Conservation (phyloP, 805 yeast species). For the Yamadazyma kitorensis region DNA sequence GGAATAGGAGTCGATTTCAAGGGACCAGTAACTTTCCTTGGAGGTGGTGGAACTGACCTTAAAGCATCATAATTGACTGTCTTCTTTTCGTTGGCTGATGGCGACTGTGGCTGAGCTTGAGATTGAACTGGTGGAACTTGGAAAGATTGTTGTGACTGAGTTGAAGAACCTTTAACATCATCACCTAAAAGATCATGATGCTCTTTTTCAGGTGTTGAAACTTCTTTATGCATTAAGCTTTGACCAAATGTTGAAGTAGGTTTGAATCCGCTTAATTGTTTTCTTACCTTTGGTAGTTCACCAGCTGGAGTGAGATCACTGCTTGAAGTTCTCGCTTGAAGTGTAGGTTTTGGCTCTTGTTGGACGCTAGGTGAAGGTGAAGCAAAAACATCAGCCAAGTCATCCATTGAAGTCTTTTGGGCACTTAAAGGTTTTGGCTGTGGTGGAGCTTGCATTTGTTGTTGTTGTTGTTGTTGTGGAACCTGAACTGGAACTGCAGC, state of each 20-base stretch:
- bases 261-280: slow-evolving; percentile 49
- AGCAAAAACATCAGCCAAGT: slow-evolving; percentile 53
- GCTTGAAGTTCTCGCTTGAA: slow-evolving; percentile 27
- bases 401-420: slow-evolving; percentile 59
- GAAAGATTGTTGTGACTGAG: slow-evolving; percentile 2
- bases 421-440: slow-evolving; percentile 12
- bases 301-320: slow-evolving; percentile 28
- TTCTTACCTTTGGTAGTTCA: slow-evolving; percentile 33
- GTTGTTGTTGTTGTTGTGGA: slow-evolving; percentile 2
- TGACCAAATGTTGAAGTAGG: slow-evolving; percentile 90
- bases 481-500: slow-evolving; percentile 4
- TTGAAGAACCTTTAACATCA: slow-evolving; percentile 20
- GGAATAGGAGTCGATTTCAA: slow-evolving; percentile 21
- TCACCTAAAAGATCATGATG: slow-evolving; percentile 32
- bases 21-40: slow-evolving; percentile 20
- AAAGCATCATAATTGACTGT: slow-evolving; percentile 50
- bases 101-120: slow-evolving; percentile 18
- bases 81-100: slow-evolving; percentile 17
- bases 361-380: slow-evolving; percentile 17
- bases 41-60: slow-evolving; percentile 46
- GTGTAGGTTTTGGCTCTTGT: slow-evolving; percentile 13
- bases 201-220: slow-evolving; percentile 14
- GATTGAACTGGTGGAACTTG: slow-evolving; percentile 9
- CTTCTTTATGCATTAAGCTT: slow-evolving; percentile 43
- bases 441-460: slow-evolving; percentile 1